Evolutionary conservation across 106 monocot species (phyloP), one percentile per base, ranked within the genome.

Genomic region (Cymbidium sinense): DNA sequence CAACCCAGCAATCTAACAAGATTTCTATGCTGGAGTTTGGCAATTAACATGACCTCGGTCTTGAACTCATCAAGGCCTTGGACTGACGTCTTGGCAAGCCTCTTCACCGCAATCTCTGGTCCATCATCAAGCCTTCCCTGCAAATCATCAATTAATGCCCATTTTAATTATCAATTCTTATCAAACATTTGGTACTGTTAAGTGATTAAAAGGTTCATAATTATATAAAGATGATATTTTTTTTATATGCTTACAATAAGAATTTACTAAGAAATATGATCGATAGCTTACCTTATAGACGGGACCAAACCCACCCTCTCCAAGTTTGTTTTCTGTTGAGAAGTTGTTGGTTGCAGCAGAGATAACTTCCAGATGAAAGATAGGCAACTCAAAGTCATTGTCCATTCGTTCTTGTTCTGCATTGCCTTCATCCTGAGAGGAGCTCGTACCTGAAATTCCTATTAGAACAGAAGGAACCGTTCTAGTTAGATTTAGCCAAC

Each of bases 281-380:
- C 6, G 9, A n/a, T 58, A 6, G 23, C 7, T 29, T 18, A 80
- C 84, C 84, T 79, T 84, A 61, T 79, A 84, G 0, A 84, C 84
- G 34, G 85, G 85, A 13, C 85, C 85, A 75, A 81, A 85, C 0
- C 85, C 85, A 37, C 85, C 85, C 51, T 85, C 81, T 39, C 85
- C 85, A 74, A 85, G 77, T 28, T 75, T 81, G 39, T 78, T 81
- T 36, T 37, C 28, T 7, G 7, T 10, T 5, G 85, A 77, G 50
- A 85, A 85, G 34, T 75, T 65, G 31, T 85, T 69, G 10, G 85
- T 85, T 0, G 85, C 81, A 19, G 43, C 69, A n/a, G 71, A 64
- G 27, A 81, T 41, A 12, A 47, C 75, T 7, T 28, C 50, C 4
- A 85, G 65, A 55, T 78, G 73, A 75, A 81, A 67, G 18, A 81